phyloP scores from a whole-genome alignment of 441 rosid species.

The Raphanus hybrid region DNA sequence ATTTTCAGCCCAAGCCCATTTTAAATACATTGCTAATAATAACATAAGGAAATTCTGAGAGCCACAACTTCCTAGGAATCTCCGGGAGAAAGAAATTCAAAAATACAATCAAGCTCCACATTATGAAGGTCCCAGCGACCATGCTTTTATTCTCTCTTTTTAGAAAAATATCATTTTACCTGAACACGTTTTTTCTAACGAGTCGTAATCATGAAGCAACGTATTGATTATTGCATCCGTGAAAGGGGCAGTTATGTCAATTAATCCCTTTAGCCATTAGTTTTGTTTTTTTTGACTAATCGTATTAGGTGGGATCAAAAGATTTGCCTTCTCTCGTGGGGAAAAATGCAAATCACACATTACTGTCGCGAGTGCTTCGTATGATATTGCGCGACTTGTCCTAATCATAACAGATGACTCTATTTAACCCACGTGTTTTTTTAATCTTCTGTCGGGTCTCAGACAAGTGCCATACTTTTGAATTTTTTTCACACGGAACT shows the following conservation, averaged over 20 bases:
- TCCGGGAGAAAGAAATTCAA: neutral
- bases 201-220: slow-evolving; percentile 23
- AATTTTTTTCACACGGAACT: slow-evolving; percentile 13
- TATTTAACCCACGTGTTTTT: slow-evolving; percentile 34
- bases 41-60: neutral
- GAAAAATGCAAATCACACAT: slow-evolving; percentile 29
- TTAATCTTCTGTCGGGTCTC: slow-evolving; percentile 18
- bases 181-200: slow-evolving; percentile 29
- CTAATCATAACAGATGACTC: slow-evolving; percentile 3
- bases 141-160: neutral
- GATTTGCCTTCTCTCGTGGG: slow-evolving; percentile 16
- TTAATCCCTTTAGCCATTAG: neutral
- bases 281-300: slow-evolving; percentile 6
- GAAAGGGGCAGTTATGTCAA: slow-evolving; percentile 8
- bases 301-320: slow-evolving; percentile 25
- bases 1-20: neutral
- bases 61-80: neutral
- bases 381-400: slow-evolving; percentile 27
- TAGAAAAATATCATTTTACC: neutral
- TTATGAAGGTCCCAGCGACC: slow-evolving; percentile 1
- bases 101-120: neutral
- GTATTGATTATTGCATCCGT: slow-evolving; percentile 25
- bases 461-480: slow-evolving; percentile 22
- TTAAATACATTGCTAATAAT: neutral
- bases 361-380: slow-evolving; percentile 16